A percentile compares a stretch with the other conserved stretches of the same genome.
phyloP scores from a whole-genome alignment of 2,329 filamentous ascomycete species.

The Fusarium sp. region DNA sequence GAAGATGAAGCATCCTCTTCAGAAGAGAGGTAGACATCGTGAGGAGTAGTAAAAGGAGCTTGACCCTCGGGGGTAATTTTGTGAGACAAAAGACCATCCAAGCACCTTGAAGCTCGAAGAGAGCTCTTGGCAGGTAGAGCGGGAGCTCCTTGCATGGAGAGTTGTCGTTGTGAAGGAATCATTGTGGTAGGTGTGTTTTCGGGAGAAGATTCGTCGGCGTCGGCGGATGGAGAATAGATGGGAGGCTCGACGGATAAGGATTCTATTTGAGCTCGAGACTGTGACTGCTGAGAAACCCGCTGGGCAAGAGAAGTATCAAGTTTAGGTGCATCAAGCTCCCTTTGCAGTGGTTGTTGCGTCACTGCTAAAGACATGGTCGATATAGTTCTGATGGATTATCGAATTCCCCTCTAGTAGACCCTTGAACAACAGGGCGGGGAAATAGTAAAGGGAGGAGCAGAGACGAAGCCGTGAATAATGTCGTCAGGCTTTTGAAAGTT shows the following conservation, averaged over 20 bases:
- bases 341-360: constrained; percentile 41
- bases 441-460: constrained; percentile 26
- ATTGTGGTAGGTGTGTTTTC: constrained; percentile 49
- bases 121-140: constrained; percentile 67
- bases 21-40: constrained; percentile 75
- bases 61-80: constrained; percentile 53
- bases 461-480: constrained; percentile 33
- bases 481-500: constrained; percentile 31
- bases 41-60: constrained; percentile 59
- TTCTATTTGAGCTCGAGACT: constrained; percentile 47
- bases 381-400: constrained; percentile 37
- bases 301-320: constrained; percentile 40
- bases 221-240: constrained; percentile 47
- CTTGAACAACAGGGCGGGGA: constrained; percentile 35
- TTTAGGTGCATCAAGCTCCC: constrained; percentile 42
- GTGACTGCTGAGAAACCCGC: constrained; percentile 37
- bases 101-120: constrained; percentile 62
- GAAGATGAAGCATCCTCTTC: constrained; percentile 77
- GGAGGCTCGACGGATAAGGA: constrained; percentile 48
- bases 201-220: constrained; percentile 44
- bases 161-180: constrained; percentile 49
- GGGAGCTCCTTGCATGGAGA: constrained; percentile 54
- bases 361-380: constrained; percentile 47
- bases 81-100: constrained; percentile 52
- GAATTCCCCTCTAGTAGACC: constrained; percentile 37